Conservation (phyloP, 345 rosid genomes). For the Populus nigra region DNA sequence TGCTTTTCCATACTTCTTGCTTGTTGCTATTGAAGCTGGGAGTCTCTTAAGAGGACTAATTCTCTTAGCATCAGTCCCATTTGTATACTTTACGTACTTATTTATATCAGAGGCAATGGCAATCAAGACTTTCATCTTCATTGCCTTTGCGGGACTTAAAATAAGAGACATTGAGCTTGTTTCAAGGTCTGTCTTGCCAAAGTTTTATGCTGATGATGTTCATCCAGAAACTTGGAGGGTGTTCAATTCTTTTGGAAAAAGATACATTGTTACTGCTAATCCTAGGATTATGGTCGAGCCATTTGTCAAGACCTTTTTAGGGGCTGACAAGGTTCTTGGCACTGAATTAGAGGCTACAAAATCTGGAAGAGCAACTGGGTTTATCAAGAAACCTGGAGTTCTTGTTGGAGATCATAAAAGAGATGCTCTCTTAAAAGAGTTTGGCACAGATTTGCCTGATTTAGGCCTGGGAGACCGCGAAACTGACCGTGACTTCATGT, state of each 20-base stretch:
- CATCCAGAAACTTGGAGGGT: slow-evolving; percentile 79
- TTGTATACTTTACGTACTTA: slow-evolving; percentile 59
- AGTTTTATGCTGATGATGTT: slow-evolving; percentile 83
- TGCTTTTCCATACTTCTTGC: slow-evolving; percentile 84
- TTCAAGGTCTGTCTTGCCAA: slow-evolving; percentile 72
- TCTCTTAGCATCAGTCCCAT: slow-evolving; percentile 62
- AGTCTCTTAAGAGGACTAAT: slow-evolving; percentile 61
- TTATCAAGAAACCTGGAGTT: slow-evolving; percentile 60
- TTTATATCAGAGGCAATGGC: slow-evolving; percentile 70
- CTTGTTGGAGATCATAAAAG: slow-evolving; percentile 64
- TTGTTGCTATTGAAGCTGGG: slow-evolving; percentile 88
- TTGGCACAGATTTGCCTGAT: slow-evolving; percentile 64
- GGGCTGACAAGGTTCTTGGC: slow-evolving; percentile 81
- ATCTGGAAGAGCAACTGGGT: slow-evolving; percentile 83
- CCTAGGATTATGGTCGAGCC: slow-evolving; percentile 90
- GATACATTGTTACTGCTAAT: slow-evolving; percentile 69
- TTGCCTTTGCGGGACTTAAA: slow-evolving; percentile 64
- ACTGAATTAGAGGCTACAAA: slow-evolving; percentile 66
- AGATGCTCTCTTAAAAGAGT: slow-evolving; percentile 55
- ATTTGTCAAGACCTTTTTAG: slow-evolving; percentile 60
- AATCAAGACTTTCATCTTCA: slow-evolving; percentile 58
- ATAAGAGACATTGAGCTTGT: slow-evolving; percentile 71
- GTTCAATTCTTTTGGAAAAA: slow-evolving; percentile 72
- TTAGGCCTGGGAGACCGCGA: slow-evolving; percentile 77
- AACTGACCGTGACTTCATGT: slow-evolving; percentile 78